Evolutionary conservation across 2,329 filamentous ascomycete species (phyloP).

Genomic region (Fusarium sp.): DNA sequence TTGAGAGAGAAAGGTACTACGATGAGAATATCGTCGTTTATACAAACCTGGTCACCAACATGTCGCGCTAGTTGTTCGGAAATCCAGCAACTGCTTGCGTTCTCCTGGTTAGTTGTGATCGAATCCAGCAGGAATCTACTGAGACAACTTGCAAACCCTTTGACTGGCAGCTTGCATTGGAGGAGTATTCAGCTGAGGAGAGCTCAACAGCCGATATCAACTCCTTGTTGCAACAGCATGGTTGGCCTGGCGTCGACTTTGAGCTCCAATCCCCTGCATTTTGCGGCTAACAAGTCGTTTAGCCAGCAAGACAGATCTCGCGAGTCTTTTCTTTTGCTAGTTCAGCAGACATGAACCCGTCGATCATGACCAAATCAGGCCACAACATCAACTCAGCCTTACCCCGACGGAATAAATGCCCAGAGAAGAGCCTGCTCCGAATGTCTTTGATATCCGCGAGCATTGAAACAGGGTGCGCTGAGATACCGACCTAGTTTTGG

Average conservation of each 20-base stretch:
- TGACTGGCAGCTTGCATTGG: background rate
- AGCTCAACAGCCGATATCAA: background rate
- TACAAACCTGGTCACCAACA: background rate
- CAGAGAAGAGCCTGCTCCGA: constrained; percentile 2
- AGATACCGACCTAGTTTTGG: background rate
- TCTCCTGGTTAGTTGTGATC: background rate
- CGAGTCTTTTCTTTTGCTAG: constrained; percentile 20
- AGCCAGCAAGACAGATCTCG: background rate
- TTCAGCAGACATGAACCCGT: constrained; percentile 33
- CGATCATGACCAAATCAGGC: constrained; percentile 33
- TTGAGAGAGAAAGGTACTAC: background rate
- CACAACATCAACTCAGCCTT: constrained; percentile 34
- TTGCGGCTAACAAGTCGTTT: constrained; percentile 24
- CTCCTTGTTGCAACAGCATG: constrained; percentile 5
- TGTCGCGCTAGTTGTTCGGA: background rate
- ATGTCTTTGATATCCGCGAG: background rate
- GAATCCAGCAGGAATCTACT: background rate
- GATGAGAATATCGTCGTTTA: background rate
- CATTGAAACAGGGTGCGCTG: background rate
- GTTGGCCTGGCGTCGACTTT: constrained; percentile 20
- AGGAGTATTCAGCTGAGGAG: constrained; percentile 24
- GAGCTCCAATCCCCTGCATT: constrained; percentile 23
- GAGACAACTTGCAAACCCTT: background rate
- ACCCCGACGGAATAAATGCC: constrained; percentile 8
- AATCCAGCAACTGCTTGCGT: background rate